These are phyloP conservation scores for Pelargonium australe DNA, from an alignment of 441 rosid species.

Conservation along the genomic window DNA sequence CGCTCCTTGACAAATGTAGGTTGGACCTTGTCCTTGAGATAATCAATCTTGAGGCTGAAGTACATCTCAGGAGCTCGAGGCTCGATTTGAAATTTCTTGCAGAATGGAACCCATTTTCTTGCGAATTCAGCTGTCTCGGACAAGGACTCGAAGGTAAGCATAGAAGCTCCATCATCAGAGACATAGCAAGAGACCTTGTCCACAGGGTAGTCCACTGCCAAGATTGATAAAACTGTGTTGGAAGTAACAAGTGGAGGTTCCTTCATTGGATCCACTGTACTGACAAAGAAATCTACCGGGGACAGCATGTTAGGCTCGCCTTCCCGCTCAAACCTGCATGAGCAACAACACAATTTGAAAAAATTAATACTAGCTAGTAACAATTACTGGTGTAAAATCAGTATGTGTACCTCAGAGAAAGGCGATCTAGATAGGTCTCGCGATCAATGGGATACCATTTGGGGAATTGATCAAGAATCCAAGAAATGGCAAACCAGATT, in stretches of 20 bases:
- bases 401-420: conserved; percentile 62
- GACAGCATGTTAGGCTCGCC: conserved; percentile 95
- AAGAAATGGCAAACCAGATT: conserved; percentile 97
- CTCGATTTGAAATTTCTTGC: conserved; percentile 80
- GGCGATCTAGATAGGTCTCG: conserved; percentile 98
- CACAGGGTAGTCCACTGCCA: conserved; percentile 94
- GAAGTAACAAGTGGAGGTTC: conserved; percentile 99
- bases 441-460: conserved; percentile 61
- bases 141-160: conserved; percentile 89
- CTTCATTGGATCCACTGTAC: conserved; percentile 95
- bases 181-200: conserved; percentile 98
- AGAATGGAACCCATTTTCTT: conserved; percentile 94
- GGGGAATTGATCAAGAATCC: conserved; percentile 98
- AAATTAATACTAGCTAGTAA: too few relatives aligned
- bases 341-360: not conserved
- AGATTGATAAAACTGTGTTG: conserved; percentile 89
- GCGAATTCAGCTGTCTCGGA: conserved; percentile 97
- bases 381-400: not conserved
- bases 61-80: conserved; percentile 99
- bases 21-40: conserved; percentile 92
- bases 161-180: conserved; percentile 98
- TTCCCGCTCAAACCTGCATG: conserved; percentile 76
- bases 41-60: conserved; percentile 84
- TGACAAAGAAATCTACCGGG: conserved; percentile 93
- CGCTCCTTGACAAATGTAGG: conserved; percentile 96